Evolutionary conservation across 2,329 filamentous ascomycete genomes (phyloP).

Genomic region (Venturiaceae sp.): DNA sequence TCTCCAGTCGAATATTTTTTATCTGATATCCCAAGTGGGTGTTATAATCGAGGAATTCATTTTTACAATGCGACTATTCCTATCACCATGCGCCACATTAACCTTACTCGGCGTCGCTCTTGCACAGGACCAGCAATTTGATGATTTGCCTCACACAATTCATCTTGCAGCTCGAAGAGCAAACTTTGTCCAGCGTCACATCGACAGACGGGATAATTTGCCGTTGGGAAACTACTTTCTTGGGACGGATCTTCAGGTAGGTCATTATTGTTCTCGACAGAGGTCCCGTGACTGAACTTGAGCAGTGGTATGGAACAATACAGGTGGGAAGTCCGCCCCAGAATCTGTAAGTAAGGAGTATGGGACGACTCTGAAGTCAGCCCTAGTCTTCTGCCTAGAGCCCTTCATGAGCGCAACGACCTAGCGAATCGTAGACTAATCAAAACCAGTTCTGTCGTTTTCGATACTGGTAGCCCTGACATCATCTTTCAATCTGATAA

Average conservation of each 20-base stretch:
- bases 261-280: background rate
- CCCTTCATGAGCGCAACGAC: too few relatives aligned
- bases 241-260: constrained; percentile 2
- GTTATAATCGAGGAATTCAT: too few relatives aligned
- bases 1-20: too few relatives aligned
- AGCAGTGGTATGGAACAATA: constrained; percentile 4
- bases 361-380: background rate
- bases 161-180: background rate
- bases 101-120: too few relatives aligned
- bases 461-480: constrained; percentile 1
- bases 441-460: constrained; percentile 1
- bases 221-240: background rate
- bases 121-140: too few relatives aligned
- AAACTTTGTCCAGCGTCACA: background rate
- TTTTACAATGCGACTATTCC: too few relatives aligned
- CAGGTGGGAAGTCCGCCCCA: constrained; percentile 2
- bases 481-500: background rate
- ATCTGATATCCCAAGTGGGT: too few relatives aligned
- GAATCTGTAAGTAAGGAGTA: background rate
- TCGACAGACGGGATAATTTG: background rate
- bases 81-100: too few relatives aligned
- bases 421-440: background rate
- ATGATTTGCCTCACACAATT: too few relatives aligned
- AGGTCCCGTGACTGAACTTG: background rate
- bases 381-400: too few relatives aligned